Percentiles rank a stretch among this genome's conserved stretches.
Conservation (phyloP, 2,329 filamentous ascomycete species). For the Pseudogymnoascus sp. region DNA sequence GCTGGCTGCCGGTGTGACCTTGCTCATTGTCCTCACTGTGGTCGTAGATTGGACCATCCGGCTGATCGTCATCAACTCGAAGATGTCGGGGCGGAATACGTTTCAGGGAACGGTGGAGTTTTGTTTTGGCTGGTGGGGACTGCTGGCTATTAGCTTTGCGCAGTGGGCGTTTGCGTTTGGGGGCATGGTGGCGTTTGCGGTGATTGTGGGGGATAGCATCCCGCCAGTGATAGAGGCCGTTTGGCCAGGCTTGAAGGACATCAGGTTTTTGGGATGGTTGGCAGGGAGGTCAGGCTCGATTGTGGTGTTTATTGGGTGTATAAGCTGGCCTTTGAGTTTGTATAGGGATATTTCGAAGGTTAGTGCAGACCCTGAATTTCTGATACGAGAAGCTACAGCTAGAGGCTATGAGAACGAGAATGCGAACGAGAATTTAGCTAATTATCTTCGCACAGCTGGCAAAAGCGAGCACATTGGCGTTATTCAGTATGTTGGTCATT, state of each 20-base stretch:
- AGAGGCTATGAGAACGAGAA: background rate
- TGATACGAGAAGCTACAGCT: background rate
- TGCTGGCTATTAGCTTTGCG: constrained; percentile 80
- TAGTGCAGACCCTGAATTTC: constrained; percentile 22
- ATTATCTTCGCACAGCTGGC: constrained; percentile 54
- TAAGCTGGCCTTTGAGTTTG: constrained; percentile 85
- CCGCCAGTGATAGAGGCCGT: constrained; percentile 78
- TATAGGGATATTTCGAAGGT: constrained; percentile 98
- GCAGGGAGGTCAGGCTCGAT: constrained; percentile 78
- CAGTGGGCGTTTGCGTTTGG: constrained; percentile 99
- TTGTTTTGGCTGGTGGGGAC: constrained; percentile 81
- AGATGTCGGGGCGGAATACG: constrained; percentile 84
- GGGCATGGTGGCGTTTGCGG: constrained; percentile 96
- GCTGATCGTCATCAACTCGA: constrained; percentile 94
- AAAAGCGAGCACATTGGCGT: constrained; percentile 87
- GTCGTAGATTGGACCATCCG: constrained; percentile 96
- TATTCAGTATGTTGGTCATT: constrained; percentile 89
- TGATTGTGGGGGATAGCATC: constrained; percentile 95
- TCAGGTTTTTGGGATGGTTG: constrained; percentile 73
- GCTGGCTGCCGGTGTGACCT: constrained; percentile 66
- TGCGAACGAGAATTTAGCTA: constrained; percentile 10
- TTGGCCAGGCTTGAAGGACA: constrained; percentile 64
- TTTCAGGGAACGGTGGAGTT: constrained; percentile 95
- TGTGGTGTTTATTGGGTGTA: constrained; percentile 72
- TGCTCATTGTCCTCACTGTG: constrained; percentile 72